Conservation (phyloP, 2,329 filamentous ascomycete genomes). For the Beauveria sp. region DNA sequence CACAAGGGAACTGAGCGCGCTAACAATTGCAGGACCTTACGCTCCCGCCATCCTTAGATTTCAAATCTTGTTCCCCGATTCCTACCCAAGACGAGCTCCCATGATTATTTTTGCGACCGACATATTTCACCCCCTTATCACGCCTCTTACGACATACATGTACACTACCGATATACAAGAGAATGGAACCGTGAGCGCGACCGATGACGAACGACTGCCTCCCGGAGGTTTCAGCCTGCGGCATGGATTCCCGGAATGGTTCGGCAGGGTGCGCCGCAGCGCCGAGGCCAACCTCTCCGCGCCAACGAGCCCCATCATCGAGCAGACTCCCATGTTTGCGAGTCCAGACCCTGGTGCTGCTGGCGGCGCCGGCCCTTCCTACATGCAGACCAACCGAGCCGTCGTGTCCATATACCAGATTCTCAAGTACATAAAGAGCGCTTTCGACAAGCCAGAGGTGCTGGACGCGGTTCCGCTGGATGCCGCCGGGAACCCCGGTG, state of each 20-base stretch:
- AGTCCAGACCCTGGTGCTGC: not conserved
- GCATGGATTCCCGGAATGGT: constrained; percentile 89
- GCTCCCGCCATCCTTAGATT: constrained; percentile 81
- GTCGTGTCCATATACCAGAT: constrained; percentile 54
- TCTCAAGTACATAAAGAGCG: constrained; percentile 70
- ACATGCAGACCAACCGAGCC: constrained; percentile 7
- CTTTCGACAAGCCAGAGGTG: constrained; percentile 70
- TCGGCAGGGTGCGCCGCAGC: constrained; percentile 50
- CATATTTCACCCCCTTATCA: constrained; percentile 90
- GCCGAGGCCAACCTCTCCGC: constrained; percentile 14
- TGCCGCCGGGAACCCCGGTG: constrained; percentile 80
- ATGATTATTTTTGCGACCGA: constrained; percentile 84
- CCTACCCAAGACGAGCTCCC: constrained; percentile 73
- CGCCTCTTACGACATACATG: constrained; percentile 88
- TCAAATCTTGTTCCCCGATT: constrained; percentile 76
- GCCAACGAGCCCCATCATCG: not conserved
- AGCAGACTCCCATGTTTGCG: not conserved
- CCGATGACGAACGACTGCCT: constrained; percentile 73
- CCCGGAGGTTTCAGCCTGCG: constrained; percentile 86
- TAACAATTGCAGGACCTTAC: constrained; percentile 63
- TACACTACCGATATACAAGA: constrained; percentile 75
- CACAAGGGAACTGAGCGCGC: not conserved
- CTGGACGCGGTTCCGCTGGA: constrained; percentile 74
- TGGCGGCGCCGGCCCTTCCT: not conserved
- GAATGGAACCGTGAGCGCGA: constrained; percentile 71